Evolutionary conservation across 257 asterid genomes (phyloP).

Genomic region (Solanum medicagineum): DNA sequence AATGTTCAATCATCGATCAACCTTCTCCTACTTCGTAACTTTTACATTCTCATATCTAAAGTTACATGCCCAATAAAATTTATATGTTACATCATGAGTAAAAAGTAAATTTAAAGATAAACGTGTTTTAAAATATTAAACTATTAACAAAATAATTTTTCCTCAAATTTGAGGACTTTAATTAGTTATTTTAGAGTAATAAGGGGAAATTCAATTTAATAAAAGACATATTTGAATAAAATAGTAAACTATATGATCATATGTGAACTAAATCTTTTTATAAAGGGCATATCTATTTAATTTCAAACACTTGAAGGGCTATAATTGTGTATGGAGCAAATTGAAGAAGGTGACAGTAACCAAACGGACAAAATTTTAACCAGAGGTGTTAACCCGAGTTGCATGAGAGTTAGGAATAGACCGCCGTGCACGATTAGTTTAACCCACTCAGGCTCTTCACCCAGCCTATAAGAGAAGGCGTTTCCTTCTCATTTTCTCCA

Average conservation of each 20-base stretch:
- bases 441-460: not conserved
- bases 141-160: too few relatives aligned
- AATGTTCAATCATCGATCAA: too few relatives aligned
- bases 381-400: not conserved
- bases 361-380: not conserved
- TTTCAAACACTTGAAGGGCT: not conserved
- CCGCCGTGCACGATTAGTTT: not conserved
- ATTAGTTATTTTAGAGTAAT: not conserved
- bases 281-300: not conserved
- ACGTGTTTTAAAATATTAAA: too few relatives aligned
- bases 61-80: too few relatives aligned
- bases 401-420: not conserved
- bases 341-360: not conserved
- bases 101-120: too few relatives aligned
- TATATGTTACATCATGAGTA: too few relatives aligned
- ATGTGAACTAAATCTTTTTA: not conserved
- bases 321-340: not conserved
- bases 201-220: not conserved
- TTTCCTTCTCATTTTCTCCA: rapidly evolving
- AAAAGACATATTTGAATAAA: not conserved
- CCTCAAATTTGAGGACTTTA: too few relatives aligned
- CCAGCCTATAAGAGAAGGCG: not conserved
- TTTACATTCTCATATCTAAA: too few relatives aligned
- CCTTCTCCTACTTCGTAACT: too few relatives aligned
- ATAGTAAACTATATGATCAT: not conserved